Conservation (phyloP, 1,284 basidiomycete genomes). For the Stereum hirsutum region DNA sequence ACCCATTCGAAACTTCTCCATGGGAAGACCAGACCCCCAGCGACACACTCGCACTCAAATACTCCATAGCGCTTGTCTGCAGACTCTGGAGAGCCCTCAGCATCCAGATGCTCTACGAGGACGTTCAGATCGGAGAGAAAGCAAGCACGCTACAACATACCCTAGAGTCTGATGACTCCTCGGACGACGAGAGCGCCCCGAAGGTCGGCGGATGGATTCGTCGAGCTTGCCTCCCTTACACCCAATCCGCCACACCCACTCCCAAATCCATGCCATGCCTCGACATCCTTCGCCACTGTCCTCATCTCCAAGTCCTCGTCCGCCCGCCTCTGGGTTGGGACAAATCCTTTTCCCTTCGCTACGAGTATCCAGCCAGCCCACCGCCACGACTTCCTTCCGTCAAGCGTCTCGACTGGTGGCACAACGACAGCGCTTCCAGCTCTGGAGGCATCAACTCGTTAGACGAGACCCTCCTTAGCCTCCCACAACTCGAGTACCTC, state of each 20-base stretch:
- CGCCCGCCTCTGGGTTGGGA: conserved; percentile 27
- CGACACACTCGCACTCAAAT: conserved; percentile 35
- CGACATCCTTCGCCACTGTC: conserved; percentile 38
- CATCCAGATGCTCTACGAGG: conserved; percentile 35
- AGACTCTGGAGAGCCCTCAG: conserved; percentile 36
- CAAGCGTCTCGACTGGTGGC: conserved; percentile 54
- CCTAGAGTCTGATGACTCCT: conserved; percentile 14
- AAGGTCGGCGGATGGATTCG: conserved; percentile 32
- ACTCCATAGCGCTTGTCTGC: conserved; percentile 38
- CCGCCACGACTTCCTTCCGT: conserved; percentile 41
- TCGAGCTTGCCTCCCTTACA: conserved; percentile 49
- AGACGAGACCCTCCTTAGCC: conserved; percentile 34
- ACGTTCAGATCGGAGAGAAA: conserved; percentile 32
- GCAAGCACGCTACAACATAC: conserved; percentile 26
- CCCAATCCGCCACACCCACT: conserved; percentile 34
- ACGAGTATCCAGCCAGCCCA: conserved; percentile 39
- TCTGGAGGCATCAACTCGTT: conserved; percentile 61
- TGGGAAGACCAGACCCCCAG: neutral
- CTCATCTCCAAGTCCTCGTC: conserved; percentile 44
- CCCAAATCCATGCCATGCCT: conserved; percentile 19
- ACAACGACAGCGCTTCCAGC: conserved; percentile 37
- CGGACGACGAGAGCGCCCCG: neutral
- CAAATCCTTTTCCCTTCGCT: conserved; percentile 25
- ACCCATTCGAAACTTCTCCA: conserved; percentile 25
- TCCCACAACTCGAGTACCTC: conserved; percentile 51